A percentile compares a stretch with the other conserved stretches of the same genome.
These are phyloP conservation scores for Claviceps purpurea DNA, from an alignment of 2,329 filamentous ascomycete genomes.

Conservation along the genomic window DNA sequence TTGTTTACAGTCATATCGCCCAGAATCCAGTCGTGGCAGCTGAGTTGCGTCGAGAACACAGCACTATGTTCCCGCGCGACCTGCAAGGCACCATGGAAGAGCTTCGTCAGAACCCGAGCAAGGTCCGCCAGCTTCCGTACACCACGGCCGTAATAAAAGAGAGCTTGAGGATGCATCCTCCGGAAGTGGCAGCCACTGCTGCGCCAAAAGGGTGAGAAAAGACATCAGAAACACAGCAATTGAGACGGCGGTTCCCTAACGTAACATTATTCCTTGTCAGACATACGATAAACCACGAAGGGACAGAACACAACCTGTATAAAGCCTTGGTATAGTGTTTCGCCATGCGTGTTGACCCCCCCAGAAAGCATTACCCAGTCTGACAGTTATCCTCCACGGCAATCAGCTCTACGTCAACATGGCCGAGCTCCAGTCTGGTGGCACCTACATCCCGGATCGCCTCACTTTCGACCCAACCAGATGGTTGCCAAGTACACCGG, in stretches of 20 bases:
- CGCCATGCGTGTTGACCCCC: background rate
- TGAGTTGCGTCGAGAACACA: conserved; percentile 1
- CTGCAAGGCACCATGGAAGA: background rate
- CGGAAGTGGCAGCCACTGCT: background rate
- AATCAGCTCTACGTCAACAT: background rate
- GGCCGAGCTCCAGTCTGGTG: background rate
- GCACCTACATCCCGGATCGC: background rate
- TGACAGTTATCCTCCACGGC: background rate
- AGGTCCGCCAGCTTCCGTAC: conserved; percentile 1
- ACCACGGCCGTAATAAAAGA: conserved; percentile 3
- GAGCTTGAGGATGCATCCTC: conserved; percentile 1
- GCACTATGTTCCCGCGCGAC: background rate
- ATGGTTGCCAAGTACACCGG: background rate
- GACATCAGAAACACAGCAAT: background rate
- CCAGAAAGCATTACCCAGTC: background rate
- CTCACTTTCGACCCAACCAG: conserved; percentile 1
- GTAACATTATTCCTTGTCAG: background rate
- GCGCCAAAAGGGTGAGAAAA: conserved; percentile 1
- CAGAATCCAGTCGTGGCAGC: conserved; percentile 1
- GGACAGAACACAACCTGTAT: background rate
- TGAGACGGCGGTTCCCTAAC: background rate
- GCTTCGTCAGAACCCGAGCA: background rate
- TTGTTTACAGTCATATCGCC: background rate
- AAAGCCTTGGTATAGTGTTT: background rate
- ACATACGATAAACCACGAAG: background rate